phyloP scores from a whole-genome alignment of 352 stramenopile species.

The Phytophthora pseudosyringae region DNA sequence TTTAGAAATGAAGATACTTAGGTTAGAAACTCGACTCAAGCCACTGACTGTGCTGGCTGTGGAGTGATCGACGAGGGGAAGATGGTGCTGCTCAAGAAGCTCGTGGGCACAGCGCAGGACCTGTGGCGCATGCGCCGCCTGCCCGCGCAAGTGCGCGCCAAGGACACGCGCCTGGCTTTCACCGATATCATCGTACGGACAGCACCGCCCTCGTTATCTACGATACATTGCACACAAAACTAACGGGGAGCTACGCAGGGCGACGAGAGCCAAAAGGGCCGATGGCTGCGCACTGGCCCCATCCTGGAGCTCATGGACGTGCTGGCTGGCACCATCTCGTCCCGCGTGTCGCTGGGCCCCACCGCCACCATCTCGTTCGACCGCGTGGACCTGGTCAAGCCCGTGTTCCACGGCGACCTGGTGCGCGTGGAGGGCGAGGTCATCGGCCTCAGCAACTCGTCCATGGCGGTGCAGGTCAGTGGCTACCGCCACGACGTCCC shows the following conservation, averaged over 20 bases:
- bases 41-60: no score
- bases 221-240: not conserved
- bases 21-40: not conserved
- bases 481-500: constrained; percentile 56
- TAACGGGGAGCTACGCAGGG: constrained; percentile 29
- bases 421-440: constrained; percentile 59
- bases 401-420: constrained; percentile 63
- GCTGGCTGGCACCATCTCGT: constrained; percentile 50
- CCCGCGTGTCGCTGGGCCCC: constrained; percentile 40
- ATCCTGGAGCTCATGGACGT: constrained; percentile 68
- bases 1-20: not conserved
- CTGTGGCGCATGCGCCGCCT: constrained; percentile 53
- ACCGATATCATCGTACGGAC: constrained; percentile 59
- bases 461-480: constrained; percentile 61
- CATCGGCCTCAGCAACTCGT: constrained; percentile 54
- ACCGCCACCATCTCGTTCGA: constrained; percentile 66
- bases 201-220: not conserved
- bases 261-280: constrained; percentile 54
- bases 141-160: constrained; percentile 50
- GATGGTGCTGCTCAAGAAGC: constrained; percentile 50
- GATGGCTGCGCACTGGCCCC: constrained; percentile 52
- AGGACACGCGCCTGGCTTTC: constrained; percentile 61
- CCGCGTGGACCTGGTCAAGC: constrained; percentile 59
- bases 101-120: constrained; percentile 48
- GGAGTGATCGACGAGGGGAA: not conserved